Percentiles rank a stretch among this genome's conserved stretches.
These are phyloP conservation scores for Alisma plantagoaquatica DNA, from an alignment of 106 monocot species.

Conservation along the genomic window DNA sequence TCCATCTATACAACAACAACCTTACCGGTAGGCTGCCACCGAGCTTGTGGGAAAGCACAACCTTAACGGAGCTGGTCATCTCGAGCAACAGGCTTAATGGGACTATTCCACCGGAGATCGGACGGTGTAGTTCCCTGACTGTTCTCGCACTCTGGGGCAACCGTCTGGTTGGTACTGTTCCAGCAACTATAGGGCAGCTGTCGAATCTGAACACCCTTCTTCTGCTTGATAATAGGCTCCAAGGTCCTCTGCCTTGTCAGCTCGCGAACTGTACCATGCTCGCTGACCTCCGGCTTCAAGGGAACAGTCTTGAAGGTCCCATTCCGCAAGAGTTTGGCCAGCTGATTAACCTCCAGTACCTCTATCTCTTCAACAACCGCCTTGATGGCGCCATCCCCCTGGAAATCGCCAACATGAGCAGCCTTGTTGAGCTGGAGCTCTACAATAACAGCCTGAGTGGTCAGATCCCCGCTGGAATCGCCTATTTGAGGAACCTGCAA, in stretches of 20 bases:
- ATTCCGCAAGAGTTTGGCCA: constrained; percentile 33
- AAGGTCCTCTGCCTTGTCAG: constrained; percentile 35
- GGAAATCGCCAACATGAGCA: constrained; percentile 33
- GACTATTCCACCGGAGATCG: constrained; percentile 34
- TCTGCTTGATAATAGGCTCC: constrained; percentile 35
- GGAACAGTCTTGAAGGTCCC: constrained; percentile 35
- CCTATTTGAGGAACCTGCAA: constrained; percentile 31
- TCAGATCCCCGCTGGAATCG: constrained; percentile 27
- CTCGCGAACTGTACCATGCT: constrained; percentile 47
- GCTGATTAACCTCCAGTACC: constrained; percentile 28
- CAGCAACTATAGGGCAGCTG: constrained; percentile 33
- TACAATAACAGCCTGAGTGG: constrained; percentile 45
- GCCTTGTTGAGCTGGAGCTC: constrained; percentile 25
- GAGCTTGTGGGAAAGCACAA: constrained; percentile 16
- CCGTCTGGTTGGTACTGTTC: constrained; percentile 37
- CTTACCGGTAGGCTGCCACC: constrained; percentile 41
- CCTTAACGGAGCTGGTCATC: constrained; percentile 23
- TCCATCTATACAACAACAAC: constrained; percentile 36
- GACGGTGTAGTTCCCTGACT: constrained; percentile 13
- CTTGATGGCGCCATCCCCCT: constrained; percentile 43
- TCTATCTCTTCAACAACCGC: constrained; percentile 37
- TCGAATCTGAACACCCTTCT: constrained; percentile 17
- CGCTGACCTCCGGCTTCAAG: constrained; percentile 30
- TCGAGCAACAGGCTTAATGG: constrained; percentile 36
- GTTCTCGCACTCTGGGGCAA: constrained; percentile 36